These are phyloP conservation scores for Barnettozyma sp. DNA, from an alignment of 805 yeast species.

Conservation along the genomic window DNA sequence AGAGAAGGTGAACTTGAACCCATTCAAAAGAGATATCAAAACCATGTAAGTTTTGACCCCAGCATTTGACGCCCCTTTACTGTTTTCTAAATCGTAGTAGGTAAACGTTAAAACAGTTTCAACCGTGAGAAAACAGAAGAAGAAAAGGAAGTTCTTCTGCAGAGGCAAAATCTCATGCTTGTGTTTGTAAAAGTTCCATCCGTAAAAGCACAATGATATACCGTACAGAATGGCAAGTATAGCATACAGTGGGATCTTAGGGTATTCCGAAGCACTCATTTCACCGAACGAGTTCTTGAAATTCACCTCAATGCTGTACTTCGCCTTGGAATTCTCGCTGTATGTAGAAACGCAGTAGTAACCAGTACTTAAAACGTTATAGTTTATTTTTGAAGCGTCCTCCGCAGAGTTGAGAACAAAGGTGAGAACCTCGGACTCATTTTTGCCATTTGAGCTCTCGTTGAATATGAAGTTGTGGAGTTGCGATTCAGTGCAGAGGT, in stretches of 20 bases:
- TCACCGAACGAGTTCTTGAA: constrained; percentile 92
- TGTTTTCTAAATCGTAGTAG: constrained; percentile 76
- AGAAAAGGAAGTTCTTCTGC: constrained; percentile 84
- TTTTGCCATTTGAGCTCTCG: constrained; percentile 33
- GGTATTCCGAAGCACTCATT: constrained; percentile 82
- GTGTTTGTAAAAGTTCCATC: constrained; percentile 78
- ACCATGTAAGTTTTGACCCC: constrained; percentile 70
- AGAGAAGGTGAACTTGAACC: constrained; percentile 79
- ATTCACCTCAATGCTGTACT: constrained; percentile 60
- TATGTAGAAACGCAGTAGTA: constrained; percentile 85
- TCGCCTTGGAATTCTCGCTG: constrained; percentile 29
- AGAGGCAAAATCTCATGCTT: constrained; percentile 82
- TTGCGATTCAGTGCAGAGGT: constrained; percentile 48
- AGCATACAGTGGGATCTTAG: constrained; percentile 86
- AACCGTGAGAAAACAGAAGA: constrained; percentile 71
- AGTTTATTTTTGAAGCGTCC: constrained; percentile 51
- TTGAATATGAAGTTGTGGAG: constrained; percentile 58
- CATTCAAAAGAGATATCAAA: constrained; percentile 70
- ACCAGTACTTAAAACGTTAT: constrained; percentile 69
- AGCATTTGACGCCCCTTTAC: constrained; percentile 39
- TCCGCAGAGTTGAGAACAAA: constrained; percentile 51
- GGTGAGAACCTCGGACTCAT: constrained; percentile 50
- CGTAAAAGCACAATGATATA: constrained; percentile 73
- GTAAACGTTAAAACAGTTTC: constrained; percentile 91
- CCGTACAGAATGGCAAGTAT: constrained; percentile 77